phyloP scores from a whole-genome alignment of 805 yeast species.

The Zygotorulaspora chibaensis region DNA sequence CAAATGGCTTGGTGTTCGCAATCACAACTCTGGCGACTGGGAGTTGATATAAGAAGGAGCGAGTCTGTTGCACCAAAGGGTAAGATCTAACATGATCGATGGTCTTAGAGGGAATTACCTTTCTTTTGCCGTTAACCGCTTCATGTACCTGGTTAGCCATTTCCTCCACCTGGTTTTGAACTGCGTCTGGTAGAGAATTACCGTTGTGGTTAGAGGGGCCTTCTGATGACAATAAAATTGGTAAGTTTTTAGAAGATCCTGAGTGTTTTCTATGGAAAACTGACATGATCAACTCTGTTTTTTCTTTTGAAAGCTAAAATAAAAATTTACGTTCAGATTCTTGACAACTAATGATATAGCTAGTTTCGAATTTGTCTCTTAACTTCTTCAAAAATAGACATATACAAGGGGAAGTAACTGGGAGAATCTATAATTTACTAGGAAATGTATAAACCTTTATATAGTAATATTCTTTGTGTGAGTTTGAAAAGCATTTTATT shows the following conservation, averaged over 20 bases:
- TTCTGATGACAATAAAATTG: conserved; percentile 14
- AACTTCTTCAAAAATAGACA: background rate
- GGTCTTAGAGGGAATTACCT: conserved; percentile 26
- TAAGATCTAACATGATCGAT: conserved; percentile 43
- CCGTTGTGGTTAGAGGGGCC: conserved; percentile 6
- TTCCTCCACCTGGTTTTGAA: conserved; percentile 7
- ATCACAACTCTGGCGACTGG: conserved; percentile 38
- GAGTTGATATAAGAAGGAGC: conserved; percentile 32
- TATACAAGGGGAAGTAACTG: background rate
- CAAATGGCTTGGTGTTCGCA: conserved; percentile 34
- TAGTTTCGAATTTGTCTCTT: conserved; percentile 1
- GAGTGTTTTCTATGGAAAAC: conserved; percentile 17
- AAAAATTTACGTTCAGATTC: background rate
- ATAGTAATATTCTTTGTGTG: too few relatives aligned
- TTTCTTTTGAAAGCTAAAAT: background rate
- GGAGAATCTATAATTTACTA: background rate
- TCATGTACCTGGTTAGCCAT: conserved; percentile 4
- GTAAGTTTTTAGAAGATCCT: conserved; percentile 10
- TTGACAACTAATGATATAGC: background rate
- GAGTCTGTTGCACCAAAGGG: conserved; percentile 45
- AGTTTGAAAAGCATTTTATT: background rate
- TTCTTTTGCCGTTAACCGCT: background rate
- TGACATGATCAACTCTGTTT: conserved; percentile 8
- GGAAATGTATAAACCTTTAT: too few relatives aligned
- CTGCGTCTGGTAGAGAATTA: conserved; percentile 7